Conservation (phyloP, 352 stramenopile species). For the Halophytophthora polymorphica region DNA sequence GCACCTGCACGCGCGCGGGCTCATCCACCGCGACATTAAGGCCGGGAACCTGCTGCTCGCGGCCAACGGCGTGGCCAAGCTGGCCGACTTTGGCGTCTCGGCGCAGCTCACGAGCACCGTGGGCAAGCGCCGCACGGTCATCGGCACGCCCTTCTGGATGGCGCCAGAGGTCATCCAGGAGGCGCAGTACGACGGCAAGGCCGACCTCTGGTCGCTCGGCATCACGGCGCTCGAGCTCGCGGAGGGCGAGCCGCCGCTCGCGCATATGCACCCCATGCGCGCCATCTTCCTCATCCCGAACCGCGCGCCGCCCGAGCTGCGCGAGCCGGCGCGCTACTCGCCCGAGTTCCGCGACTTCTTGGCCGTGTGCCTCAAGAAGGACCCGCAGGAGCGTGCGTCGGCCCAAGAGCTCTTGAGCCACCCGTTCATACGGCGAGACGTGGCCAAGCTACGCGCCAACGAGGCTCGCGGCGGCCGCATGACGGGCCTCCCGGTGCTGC, state of each 20-base stretch:
- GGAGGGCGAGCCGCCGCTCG: slow-evolving; percentile 79
- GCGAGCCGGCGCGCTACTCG: slow-evolving; percentile 38
- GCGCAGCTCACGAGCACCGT: slow-evolving; percentile 88
- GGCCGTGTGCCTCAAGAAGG: slow-evolving; percentile 62
- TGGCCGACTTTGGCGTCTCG: slow-evolving; percentile 91
- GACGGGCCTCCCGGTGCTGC: slow-evolving; percentile 47
- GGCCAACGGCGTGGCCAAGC: slow-evolving; percentile 63
- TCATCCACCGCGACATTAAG: slow-evolving; percentile 90
- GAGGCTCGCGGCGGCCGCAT: slow-evolving; percentile 8
- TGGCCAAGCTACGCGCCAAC: slow-evolving; percentile 38
- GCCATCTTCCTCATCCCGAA: slow-evolving; percentile 81
- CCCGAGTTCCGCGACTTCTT: slow-evolving; percentile 59
- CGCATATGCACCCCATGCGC: slow-evolving; percentile 86
- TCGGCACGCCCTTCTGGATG: slow-evolving; percentile 92
- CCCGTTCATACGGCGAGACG: slow-evolving; percentile 59
- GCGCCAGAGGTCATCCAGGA: slow-evolving; percentile 89
- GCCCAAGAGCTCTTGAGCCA: slow-evolving; percentile 52
- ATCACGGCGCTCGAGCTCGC: slow-evolving; percentile 91
- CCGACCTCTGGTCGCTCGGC: slow-evolving; percentile 80
- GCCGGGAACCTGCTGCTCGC: slow-evolving; percentile 84
- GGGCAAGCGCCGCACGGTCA: slow-evolving; percentile 88
- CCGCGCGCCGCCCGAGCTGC: slow-evolving; percentile 51
- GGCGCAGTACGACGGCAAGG: slow-evolving; percentile 81
- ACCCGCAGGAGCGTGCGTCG: slow-evolving; percentile 41
- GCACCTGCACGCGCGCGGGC: slow-evolving; percentile 76